Evolutionary conservation across 1,139 yeast species (phyloP), one percentile per base, ranked within the genome.

Genomic region (Lodderomyces orthopsilosis): DNA sequence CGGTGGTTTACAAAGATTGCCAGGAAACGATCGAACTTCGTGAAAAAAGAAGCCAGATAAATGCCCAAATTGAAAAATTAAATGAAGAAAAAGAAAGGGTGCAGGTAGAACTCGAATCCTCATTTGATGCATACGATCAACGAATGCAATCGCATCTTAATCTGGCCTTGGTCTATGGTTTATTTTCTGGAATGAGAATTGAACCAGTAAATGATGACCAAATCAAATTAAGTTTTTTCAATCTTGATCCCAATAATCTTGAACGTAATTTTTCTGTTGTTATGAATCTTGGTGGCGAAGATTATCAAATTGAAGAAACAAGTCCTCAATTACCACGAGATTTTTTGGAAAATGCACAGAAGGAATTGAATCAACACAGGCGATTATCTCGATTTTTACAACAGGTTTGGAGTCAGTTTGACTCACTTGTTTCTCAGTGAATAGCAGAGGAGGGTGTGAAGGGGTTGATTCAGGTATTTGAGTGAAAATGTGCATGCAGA

Each of bases 121-220:
- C 46, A 6, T 32, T 23, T 23, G 38, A 43, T 3, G 36, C 42
- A 6, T 19, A 41, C 5, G 35, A 41, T 9, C 6, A 13, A 9
- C 50, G 48, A 39, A 27, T 49, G 22, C 33, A 32, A 4, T 37
- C 59, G 21, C 79, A 75, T 44, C 56, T 61, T 43, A 68, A 67
- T 4, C 70, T 74, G 41, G 63, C 76, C 17, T 54, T 64, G 32
- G 65, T 70, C 42, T 75, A 64, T 49, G 81, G 76, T 46, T 59
- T 61, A 41, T 68, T 75, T 45, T 58, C 75, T 41, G 82, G 83
- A 1, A 54, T 77, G 40, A 63, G 59, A 39, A 66, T 77, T 30
- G 71, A 68, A 38, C 78, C 74, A 4, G 46, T 70, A 2, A 55
- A 61, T 2, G 62, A 61, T 8, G 73, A 71, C 42, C 45, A 65